Base-by-base conservation (phyloP, 352 stramenopile genomes). In the Globisporangium heterothallicum region DNA sequence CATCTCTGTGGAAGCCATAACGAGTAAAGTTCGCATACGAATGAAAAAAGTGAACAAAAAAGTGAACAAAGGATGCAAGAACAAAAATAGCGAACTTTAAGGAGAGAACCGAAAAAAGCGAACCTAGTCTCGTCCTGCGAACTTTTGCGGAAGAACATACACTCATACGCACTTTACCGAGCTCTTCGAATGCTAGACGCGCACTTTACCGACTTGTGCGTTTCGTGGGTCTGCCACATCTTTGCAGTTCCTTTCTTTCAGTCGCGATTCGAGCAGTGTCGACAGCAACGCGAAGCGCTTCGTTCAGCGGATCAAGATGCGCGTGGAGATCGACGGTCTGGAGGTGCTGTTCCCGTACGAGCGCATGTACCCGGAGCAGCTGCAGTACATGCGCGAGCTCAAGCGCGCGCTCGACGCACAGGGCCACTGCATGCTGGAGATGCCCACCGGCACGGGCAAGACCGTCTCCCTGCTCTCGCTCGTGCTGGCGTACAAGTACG, bases 361-460 rank as follows among this genome's bases (percentile, higher is more conserved):
- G 48, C 78, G 76, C 53, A 97, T 99, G 70, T 99, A 99, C 75
- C 74, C 95, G 35, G 97, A 99, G 69, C 97, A 99, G 78, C 97
- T 99, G 59, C 84, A 98, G 64, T 99, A 99, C 74, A 99, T 99
- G 97, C 81, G 93, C 24, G 91, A 98, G 57, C 76, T 99, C 12
- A 99, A 99, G 82, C 88, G 95, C 35, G 84, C 97, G 8, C 72
- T 99, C 26, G 97, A 99, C 63, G 92, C 92, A 1, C 92, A 97
- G 42, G 97, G 96, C 35, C 95, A 99, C 73, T 97, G 84, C 61
- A 89, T 99, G 63, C 70, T 99, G 25, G 96, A 99, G 72, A 99
- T 99, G 97, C 97, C 97, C 21, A 99, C 96, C 41, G 97, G 96
- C 40, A 99, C 96, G 19, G 96, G 96, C 53, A 99, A 99, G 73